These are phyloP conservation scores for Hemisphaericaspora xylofermentans DNA, from an alignment of 1,139 yeast genomes.

Conservation along the genomic window DNA sequence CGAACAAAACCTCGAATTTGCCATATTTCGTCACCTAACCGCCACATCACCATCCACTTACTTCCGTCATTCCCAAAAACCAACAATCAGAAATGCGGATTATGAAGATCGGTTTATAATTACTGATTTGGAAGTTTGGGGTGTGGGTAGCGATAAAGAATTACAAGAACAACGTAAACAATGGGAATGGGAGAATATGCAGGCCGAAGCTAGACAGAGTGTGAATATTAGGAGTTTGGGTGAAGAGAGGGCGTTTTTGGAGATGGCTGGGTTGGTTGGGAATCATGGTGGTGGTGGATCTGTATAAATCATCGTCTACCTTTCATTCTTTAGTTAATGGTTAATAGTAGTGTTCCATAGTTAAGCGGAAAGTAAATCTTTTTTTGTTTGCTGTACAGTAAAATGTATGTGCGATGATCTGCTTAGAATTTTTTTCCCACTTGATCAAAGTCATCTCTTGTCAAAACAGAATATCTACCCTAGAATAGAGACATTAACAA, in stretches of 20 bases:
- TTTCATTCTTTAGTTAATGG: no score
- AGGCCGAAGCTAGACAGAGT: constrained; percentile 73
- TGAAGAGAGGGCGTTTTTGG: constrained; percentile 83
- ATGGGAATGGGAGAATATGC: constrained; percentile 92
- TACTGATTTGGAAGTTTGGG: constrained; percentile 87
- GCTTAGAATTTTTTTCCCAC: not conserved
- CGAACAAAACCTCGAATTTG: constrained; percentile 78
- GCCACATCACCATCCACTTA: constrained; percentile 28
- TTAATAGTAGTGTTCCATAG: no score
- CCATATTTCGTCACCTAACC: constrained; percentile 66
- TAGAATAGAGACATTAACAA: not conserved
- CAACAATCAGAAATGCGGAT: constrained; percentile 25
- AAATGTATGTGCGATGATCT: no score
- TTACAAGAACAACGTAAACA: constrained; percentile 70
- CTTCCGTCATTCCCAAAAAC: constrained; percentile 29
- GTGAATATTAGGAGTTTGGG: constrained; percentile 65
- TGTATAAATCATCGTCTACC: no score
- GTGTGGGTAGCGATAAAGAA: constrained; percentile 77
- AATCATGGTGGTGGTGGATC: constrained; percentile 61
- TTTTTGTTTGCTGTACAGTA: no score
- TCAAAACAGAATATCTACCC: no score
- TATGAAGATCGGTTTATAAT: constrained; percentile 74
- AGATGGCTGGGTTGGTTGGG: constrained; percentile 89
- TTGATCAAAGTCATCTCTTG: not conserved
- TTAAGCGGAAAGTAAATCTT: constrained; percentile 1